Evolutionary conservation across 2,329 filamentous ascomycete species (phyloP), one percentile per base, ranked within the genome.

Genomic region (Trichoderma simmonsii): DNA sequence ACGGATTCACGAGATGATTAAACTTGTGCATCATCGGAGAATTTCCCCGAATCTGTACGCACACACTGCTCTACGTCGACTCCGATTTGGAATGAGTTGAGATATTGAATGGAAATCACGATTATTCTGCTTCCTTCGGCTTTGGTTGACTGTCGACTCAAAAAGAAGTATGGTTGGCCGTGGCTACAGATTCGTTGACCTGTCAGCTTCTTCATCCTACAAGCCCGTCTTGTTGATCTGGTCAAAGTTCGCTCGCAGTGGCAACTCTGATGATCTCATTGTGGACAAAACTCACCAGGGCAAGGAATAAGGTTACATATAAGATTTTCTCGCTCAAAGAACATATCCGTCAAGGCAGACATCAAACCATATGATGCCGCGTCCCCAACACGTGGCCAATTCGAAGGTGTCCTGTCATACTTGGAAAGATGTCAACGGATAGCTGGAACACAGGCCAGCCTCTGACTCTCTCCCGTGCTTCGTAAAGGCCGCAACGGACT

Each of bases 1-100:
- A 26, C 1, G 56, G 28, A n/a, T 36, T 48, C 48, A 56, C 56
- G 36, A 63, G 43, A 6, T 48, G 30, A 64, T 12, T 51, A 39
- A 62, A 65, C 8, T 61, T 72, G 71, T 72, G 66, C 67, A 43
- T 60, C 71, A 28, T 72, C 71, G 71, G 71, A 72, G 67, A 72
- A 65, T 72, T 72, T 59, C 66, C 66, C 71, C 66, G 43, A 72
- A 51, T 60, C 48, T 65, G 65, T 72, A 43, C 60, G 12, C 71
- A 26, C 43, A 34, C 43, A 34, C 43, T 57, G 26, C 36, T 62
- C 30, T 61, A 18, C 24, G 9, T 67, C 4, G 21, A n/a, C 32
- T 15, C 26, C 28, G 28, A 57, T n/a, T 28, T 57, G 64, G 34
- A 21, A 28, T 51, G 64, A 30, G 32, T 11, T 34, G 7, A 11